Conservation (phyloP, 2,329 filamentous ascomycete species). For the Fusarium buharicum region DNA sequence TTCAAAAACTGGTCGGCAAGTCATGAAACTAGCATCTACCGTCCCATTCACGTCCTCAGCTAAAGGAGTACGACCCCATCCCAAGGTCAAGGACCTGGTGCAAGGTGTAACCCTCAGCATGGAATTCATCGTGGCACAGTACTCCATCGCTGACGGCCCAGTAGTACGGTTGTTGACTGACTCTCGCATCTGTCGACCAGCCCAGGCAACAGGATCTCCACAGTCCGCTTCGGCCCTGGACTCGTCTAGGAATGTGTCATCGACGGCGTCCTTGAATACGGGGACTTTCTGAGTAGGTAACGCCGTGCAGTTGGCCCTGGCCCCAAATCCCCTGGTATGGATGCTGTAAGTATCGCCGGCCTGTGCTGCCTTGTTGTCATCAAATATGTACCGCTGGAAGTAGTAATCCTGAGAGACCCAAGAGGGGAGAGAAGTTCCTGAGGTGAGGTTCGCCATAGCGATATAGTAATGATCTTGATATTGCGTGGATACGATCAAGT, state of each 20-base stretch:
- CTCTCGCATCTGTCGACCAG: too few species aligned
- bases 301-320: conserved; percentile 41
- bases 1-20: conserved; percentile 45
- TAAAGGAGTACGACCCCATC: conserved; percentile 37
- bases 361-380: background rate
- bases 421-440: conserved; percentile 56
- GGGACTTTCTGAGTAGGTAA: too few species aligned
- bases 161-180: background rate
- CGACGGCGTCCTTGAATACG: too few species aligned
- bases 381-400: conserved; percentile 58
- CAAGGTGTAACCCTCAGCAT: too few species aligned
- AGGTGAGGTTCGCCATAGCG: conserved; percentile 57
- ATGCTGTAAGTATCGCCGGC: conserved; percentile 27
- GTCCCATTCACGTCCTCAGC: conserved; percentile 18
- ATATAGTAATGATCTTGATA: conserved; percentile 50
- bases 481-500: background rate
- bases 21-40: conserved; percentile 33
- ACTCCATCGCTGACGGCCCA: conserved; percentile 14
- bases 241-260: too few species aligned
- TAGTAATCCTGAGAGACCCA: conserved; percentile 60
- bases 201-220: too few species aligned
- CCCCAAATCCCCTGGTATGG: conserved; percentile 46
- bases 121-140: background rate
- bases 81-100: conserved; percentile 26
- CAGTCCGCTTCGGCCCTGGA: too few species aligned